Base-by-base conservation (phyloP, 345 rosid species). In the Hirschfeldia incana region DNA sequence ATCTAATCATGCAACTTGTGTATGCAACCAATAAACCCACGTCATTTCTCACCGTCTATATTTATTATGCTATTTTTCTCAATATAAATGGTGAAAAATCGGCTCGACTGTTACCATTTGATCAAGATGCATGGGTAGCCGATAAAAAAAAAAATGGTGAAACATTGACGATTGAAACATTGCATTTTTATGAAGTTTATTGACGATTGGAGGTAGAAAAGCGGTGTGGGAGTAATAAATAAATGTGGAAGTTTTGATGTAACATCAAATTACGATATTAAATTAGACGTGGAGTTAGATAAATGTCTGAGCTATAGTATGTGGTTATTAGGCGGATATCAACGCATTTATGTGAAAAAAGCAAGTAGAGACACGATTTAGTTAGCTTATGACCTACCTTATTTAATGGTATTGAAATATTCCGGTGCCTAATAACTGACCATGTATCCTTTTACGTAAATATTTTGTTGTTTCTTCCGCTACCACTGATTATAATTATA, bases 301-400 rank as follows among this genome's bases (percentile, higher is more conserved):
- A 69, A 61, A 84, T 81, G 89, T 82, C 86, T 66, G 81, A 69
- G 79, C 71, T 75, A 70, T 60, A 49, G 55, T 12, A 80, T 76
- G 65, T 80, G 39, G 82, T 85, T 80, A 87, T 77, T 83, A 82
- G 87, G 84, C 77, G 28, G 58, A 75, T 75, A 70, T 80, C 73
- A 83, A 73, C 33, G 67, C 83, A 86, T 89, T 86, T 85, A 89
- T 89, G 85, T 74, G 72, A 68, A 72, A 76, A 76, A 83, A 72
- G 72, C 77, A 83, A 85, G 72, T 65, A 79, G 90, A 78, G 83
- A 81, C 79, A 76, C 74, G 76, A 83, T 82, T 69, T 78, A 66
- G 92, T 83, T 87, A 85, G 88, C 83, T 61, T 81, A 80, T 83
- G 90, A 87, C 94, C 94, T 81, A 88, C 89, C 85, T 59, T 83